phyloP scores from a whole-genome alignment of 2,329 filamentous ascomycete genomes.

The Cladosporium cucumerinum region DNA sequence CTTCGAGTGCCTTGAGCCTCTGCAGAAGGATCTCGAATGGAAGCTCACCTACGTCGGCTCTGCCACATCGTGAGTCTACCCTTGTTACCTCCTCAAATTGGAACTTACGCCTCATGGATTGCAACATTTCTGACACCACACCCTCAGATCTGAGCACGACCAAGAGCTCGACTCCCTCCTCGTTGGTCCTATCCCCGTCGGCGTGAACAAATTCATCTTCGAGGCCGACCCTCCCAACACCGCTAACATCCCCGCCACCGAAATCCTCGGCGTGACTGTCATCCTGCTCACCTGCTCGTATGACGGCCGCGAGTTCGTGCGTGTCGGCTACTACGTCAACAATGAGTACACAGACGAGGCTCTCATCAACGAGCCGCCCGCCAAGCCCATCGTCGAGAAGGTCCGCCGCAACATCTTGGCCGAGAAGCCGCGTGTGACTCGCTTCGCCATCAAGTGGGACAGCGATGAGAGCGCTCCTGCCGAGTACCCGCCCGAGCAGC shows the following conservation, averaged over 20 bases:
- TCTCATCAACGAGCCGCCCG: conserved; percentile 80
- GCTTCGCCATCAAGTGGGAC: conserved; percentile 99
- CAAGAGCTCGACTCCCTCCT: conserved; percentile 97
- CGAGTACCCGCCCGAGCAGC: conserved; percentile 95
- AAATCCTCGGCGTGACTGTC: conserved; percentile 95
- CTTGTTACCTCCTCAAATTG: not conserved
- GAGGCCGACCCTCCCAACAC: conserved; percentile 91
- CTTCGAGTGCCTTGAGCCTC: conserved; percentile 91
- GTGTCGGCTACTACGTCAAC: conserved; percentile 98
- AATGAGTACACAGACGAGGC: conserved; percentile 97
- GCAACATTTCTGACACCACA: not conserved
- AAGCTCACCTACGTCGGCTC: conserved; percentile 99
- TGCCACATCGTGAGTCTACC: conserved; percentile 76
- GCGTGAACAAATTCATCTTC: conserved; percentile 98
- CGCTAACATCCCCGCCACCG: conserved; percentile 84
- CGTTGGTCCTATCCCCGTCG: conserved; percentile 94
- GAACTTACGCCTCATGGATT: not conserved
- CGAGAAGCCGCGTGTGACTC: conserved; percentile 94
- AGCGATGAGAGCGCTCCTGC: conserved; percentile 94
- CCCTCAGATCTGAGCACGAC: conserved; percentile 80
- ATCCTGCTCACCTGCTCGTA: conserved; percentile 95
- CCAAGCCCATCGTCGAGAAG: conserved; percentile 89
- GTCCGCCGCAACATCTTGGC: conserved; percentile 89
- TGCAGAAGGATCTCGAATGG: conserved; percentile 98
- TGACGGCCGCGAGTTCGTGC: conserved; percentile 93